Evolutionary conservation across 1,284 basidiomycete genomes (phyloP), one percentile per base, ranked within the genome.

Genomic region (Sanghuangporus sanghuang): DNA sequence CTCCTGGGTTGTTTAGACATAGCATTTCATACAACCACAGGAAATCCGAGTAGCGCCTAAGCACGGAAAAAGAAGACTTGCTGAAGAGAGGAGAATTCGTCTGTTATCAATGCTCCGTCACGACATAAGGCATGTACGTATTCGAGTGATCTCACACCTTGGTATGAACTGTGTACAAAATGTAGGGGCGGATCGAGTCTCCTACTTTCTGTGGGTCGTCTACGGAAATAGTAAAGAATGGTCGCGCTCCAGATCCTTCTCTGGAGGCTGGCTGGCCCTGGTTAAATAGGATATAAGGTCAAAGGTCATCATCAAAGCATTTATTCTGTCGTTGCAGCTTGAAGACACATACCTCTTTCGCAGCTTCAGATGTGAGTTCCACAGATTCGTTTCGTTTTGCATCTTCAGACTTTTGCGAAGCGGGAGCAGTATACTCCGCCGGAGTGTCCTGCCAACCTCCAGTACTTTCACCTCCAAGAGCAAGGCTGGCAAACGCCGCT

Each of bases 31-130:
- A 97, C 0, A 99, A 77, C 96, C 97, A 99, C 21, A 98, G 82
- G 72, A 99, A 99, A 75, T 99, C 97, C 21, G 92, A 94, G 76
- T 97, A 99, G 23, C 96, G 88, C 18, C 96, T 85, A 6, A 99
- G 85, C 42, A 97, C 95, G 3, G 95, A 95, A 73, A 96, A 94
- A 1, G 86, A 79, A 1, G 87, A 85, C 76, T 92, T 92, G 65
- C 86, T 85, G 76, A 85, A 96, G 49, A 89, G 77, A 0, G 91
- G 87, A 0, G 93, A 95, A 12, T 88, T 91, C 1, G 95, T 97
- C 85, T 93, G 69, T 6, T 14, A 56, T 21, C 48, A 61, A 52
- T 21, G 4, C 23, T 12, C 54, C n/a, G 48, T 46, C n/a, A 59
- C 50, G 60, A 59, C 68, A 48, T 32, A 32, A n/a, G 21, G 44